Percentiles rank a stretch among this genome's conserved stretches.
Evolutionary conservation across 768 basidiomycete genomes (phyloP).

Genomic region (Kondoa subrosea): DNA sequence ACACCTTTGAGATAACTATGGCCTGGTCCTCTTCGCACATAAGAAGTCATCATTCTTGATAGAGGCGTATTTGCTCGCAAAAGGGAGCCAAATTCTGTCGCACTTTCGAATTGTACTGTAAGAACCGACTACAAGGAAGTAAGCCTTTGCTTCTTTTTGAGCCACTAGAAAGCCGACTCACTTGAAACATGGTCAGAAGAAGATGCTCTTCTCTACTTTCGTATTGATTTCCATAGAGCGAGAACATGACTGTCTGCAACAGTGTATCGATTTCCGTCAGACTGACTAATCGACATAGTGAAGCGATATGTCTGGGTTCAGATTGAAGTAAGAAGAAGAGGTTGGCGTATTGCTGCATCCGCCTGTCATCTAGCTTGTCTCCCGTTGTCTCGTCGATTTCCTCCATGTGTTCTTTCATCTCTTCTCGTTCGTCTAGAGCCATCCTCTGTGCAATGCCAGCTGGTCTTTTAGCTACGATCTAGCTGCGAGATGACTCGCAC

Average conservation of each 20-base stretch:
- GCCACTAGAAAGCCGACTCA: constrained; percentile 24
- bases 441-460: constrained; percentile 18
- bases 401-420: constrained; percentile 50
- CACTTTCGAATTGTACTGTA: constrained; percentile 96
- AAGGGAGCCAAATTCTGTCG: constrained; percentile 95
- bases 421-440: constrained; percentile 25
- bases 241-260: constrained; percentile 99
- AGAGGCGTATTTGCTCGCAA: constrained; percentile 97
- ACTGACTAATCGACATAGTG: constrained; percentile 87
- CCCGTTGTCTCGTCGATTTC: constrained; percentile 87
- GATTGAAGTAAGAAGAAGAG: constrained; percentile 97
- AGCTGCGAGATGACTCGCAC: constrained; percentile 40
- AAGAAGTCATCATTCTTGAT: constrained; percentile 99
- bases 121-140: constrained; percentile 57
- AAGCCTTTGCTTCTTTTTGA: background rate
- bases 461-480: background rate
- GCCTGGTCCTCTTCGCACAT: constrained; percentile 93
- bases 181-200: constrained; percentile 89
- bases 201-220: constrained; percentile 96
- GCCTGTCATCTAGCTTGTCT: constrained; percentile 83
- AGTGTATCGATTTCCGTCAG: constrained; percentile 95
- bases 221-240: constrained; percentile 97
- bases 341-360: constrained; percentile 85
- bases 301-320: constrained; percentile 91
- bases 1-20: constrained; percentile 97